Conservation (phyloP, 345 rosid species). For the Eucalyptus guilfoylei region DNA sequence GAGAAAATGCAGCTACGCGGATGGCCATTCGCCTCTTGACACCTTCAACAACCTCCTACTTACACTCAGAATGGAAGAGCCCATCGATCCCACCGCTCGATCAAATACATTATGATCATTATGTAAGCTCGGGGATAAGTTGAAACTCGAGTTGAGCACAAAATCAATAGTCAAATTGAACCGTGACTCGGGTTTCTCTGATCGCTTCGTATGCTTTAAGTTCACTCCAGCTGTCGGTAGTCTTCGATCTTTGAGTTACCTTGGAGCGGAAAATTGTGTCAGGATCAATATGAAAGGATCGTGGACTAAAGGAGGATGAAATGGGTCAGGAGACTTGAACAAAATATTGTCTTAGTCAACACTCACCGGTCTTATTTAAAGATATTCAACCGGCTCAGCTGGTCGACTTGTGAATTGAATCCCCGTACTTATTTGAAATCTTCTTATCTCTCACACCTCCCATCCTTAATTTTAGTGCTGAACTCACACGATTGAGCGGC, state of each 20-base stretch:
- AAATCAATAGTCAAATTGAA: background rate
- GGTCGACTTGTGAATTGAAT: background rate
- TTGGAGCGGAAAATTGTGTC: conserved; percentile 3
- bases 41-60: background rate
- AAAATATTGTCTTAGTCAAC: background rate
- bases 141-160: background rate
- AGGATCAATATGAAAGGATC: background rate
- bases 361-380: background rate
- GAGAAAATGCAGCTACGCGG: conserved; percentile 1
- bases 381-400: background rate
- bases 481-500: background rate
- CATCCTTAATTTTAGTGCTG: background rate
- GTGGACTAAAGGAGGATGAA: background rate
- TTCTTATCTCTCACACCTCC: background rate
- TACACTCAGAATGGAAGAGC: background rate
- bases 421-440: background rate
- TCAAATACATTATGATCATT: conserved; percentile 10
- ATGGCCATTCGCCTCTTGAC: background rate
- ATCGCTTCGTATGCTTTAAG: background rate
- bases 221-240: conserved; percentile 3
- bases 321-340: background rate
- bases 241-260: background rate
- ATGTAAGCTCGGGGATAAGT: background rate
- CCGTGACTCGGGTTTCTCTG: background rate
- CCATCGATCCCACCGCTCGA: background rate